Evolutionary conservation across 2,329 filamentous ascomycete species (phyloP).

Genomic region (Calonectria ilicicola): DNA sequence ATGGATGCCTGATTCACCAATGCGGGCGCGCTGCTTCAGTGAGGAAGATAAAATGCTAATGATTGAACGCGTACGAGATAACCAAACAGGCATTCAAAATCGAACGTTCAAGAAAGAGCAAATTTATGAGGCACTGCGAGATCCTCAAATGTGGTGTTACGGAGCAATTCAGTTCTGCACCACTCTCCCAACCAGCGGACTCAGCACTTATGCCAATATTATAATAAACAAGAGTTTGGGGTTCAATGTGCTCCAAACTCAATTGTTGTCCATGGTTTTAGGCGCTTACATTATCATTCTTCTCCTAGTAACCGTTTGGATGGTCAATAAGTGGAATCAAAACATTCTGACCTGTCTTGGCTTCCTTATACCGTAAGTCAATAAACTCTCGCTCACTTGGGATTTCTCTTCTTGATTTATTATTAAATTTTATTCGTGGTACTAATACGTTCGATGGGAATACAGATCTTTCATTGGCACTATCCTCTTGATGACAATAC

Average conservation of each 20-base stretch:
- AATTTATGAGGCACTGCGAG: constrained; percentile 64
- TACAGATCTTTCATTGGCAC: constrained; percentile 72
- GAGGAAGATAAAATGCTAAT: constrained; percentile 75
- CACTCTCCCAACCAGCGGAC: constrained; percentile 77
- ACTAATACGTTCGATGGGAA: not conserved
- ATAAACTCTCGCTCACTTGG: not conserved
- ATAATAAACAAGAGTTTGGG: constrained; percentile 74
- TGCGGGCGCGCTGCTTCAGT: constrained; percentile 77
- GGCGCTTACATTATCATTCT: constrained; percentile 80
- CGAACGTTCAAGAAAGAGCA: constrained; percentile 60
- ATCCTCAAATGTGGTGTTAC: constrained; percentile 77
- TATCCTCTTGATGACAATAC: constrained; percentile 77
- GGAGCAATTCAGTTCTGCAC: constrained; percentile 76
- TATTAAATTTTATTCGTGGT: not conserved
- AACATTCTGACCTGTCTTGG: constrained; percentile 75
- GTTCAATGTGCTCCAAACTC: constrained; percentile 75
- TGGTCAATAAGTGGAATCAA: constrained; percentile 77
- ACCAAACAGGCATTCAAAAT: constrained; percentile 73
- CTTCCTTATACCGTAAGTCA: constrained; percentile 70
- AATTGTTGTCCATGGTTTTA: constrained; percentile 80
- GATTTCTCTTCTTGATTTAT: not conserved
- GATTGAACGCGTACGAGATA: constrained; percentile 69
- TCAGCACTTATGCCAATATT: constrained; percentile 80
- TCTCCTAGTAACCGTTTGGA: constrained; percentile 73
- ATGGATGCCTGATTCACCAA: constrained; percentile 77